Evolutionary conservation across 495 filamentous ascomycete species (phyloP).

Genomic region (Neurospora tetraspora): DNA sequence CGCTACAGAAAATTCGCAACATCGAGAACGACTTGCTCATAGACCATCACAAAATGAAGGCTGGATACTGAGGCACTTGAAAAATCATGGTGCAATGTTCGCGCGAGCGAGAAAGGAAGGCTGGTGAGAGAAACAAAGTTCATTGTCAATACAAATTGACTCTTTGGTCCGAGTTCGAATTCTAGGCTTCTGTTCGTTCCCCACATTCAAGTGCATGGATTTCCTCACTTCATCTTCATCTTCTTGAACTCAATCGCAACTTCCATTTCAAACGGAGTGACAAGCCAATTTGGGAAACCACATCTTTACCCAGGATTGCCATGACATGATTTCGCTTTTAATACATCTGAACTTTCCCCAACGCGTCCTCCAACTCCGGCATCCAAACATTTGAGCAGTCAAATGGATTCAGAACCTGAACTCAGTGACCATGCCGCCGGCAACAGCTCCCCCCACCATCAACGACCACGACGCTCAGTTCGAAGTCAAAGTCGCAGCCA

Average conservation of each 20-base stretch:
- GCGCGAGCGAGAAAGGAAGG: too few relatives aligned
- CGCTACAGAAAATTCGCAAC: not conserved
- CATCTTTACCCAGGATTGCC: not conserved
- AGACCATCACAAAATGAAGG: not conserved
- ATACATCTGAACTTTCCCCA: not conserved
- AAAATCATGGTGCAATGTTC: too few relatives aligned
- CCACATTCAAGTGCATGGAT: not conserved
- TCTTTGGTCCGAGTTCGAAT: not conserved
- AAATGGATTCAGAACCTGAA: not conserved
- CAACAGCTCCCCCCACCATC: not conserved
- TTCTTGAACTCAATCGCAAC: not conserved
- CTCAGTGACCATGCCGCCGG: not conserved
- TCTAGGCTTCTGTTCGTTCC: not conserved
- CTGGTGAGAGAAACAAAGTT: too few relatives aligned
- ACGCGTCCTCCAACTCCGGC: not conserved
- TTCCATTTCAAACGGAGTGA: not conserved
- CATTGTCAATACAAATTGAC: too few relatives aligned
- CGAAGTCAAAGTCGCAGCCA: not conserved
- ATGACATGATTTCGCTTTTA: too few relatives aligned
- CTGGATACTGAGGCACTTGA: too few relatives aligned
- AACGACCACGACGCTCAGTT: not conserved
- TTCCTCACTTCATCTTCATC: not conserved
- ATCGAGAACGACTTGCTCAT: not conserved
- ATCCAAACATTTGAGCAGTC: not conserved
- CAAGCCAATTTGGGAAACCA: not conserved